Evolutionary conservation across 2,329 filamentous ascomycete genomes (phyloP), one percentile per base, ranked within the genome.

Genomic region (Fusarium mangiferae): DNA sequence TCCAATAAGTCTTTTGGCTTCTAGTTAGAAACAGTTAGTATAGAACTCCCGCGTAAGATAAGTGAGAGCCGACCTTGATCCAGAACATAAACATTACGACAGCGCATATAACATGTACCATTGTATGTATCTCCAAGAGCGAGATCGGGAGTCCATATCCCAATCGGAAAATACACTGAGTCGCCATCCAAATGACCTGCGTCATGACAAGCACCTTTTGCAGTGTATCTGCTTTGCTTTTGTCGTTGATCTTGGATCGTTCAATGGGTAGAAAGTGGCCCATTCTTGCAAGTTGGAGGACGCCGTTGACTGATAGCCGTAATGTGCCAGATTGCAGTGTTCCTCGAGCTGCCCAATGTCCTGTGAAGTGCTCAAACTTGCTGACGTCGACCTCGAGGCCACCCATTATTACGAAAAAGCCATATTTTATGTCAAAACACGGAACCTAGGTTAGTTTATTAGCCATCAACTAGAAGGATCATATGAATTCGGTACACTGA

Each of bases 41-140:
- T 15, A 10, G 10, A 1, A 10, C 1, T n/a, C 39, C 14, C 5
- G 39, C 8, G 5, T 3, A 42, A 15, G 5, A 13, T 1, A 42
- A 15, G 22, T 6, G 0, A 42, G 22, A n/a, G 22, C 39, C n/a
- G 39, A 42, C 39, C 22, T 42, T 42, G 39, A 42, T 42, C 39
- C 39, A 42, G 22, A 42, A 42, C 39, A 42, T 42, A n/a, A 42
- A n/a, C 39, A 42, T 41, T 10, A 41, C 39, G 6, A 41, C 39
- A n/a, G 39, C 39, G 2, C 39, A 41, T 41, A 41, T n/a, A 10
- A 41, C 39, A n/a, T 42, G 39, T n/a, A 42, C 22, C 39, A 42
- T 42, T 42, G 39, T 42, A 1, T 42, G 39, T n/a, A 42, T 42
- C 13, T 42, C 39, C 14, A 42, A 42, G 22, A 42, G 39, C 3